Evolutionary conservation across 805 yeast genomes (phyloP), one percentile per base, ranked within the genome.

Genomic region (Candida cerambycidarum): DNA sequence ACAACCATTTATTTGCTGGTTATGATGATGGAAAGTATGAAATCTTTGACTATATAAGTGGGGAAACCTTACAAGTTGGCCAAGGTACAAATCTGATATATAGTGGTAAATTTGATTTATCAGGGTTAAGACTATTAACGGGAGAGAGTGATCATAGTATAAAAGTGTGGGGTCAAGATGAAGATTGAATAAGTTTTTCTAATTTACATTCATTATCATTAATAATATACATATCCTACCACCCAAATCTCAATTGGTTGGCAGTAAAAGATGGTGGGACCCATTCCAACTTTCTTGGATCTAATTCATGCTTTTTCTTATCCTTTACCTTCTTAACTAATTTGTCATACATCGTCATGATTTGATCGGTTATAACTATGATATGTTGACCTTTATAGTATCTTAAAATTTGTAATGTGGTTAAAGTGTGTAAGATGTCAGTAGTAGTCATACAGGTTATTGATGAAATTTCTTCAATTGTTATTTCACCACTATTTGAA

Each of bases 221-320:
- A 39, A 8, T 12, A 25, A 25, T 25, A 25, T 25, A 25, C 29
- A 9, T 14, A 15, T 18, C 21, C 41, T 65, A 90, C 97, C 97
- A 90, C 3, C 97, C 97, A 65, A 93, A 93, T 55, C 97, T 75
- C 56, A 93, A 71, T 70, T 93, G 98, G 41, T 96, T 90, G 17
- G 97, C 96, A 3, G 97, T 92, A 61, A 85, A 86, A 66, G 87
- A 85, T 0, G 99, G 99, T 7, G 99, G 98, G 51, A 84, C 86
- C 99, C 99, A 93, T 13, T 74, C 70, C 44, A 93, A 71, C 55
- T 78, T 79, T 1, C 70, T 65, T 0, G 96, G 83, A 54, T 85
- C 89, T 42, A 93, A 75, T 41, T 79, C 75, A 55, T 88, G 92
- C 54, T 83, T 79, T 57, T 85, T 82, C 67, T 85, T 86, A 44